These are phyloP conservation scores for Cryptosporidium xiaoi DNA, from an alignment of 169 alveolate genomes.

Conservation along the genomic window DNA sequence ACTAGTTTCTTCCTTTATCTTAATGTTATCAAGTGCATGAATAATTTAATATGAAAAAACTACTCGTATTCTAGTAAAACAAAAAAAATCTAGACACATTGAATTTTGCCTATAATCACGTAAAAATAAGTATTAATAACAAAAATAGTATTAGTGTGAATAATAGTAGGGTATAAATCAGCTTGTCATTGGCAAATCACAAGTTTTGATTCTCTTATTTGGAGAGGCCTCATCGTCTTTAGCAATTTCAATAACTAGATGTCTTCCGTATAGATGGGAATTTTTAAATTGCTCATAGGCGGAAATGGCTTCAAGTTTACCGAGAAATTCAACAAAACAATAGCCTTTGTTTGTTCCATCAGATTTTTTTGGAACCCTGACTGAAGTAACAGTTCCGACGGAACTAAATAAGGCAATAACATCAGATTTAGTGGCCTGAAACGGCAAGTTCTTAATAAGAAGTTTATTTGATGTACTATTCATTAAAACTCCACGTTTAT, in stretches of 20 bases:
- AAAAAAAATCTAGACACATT: too few species aligned
- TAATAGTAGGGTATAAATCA: too few species aligned
- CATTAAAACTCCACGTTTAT: slow-evolving; percentile 53
- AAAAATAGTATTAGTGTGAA: too few species aligned
- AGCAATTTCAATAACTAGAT: slow-evolving; percentile 89
- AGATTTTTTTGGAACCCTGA: slow-evolving; percentile 93
- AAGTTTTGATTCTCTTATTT: background rate
- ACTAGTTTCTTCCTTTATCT: background rate
- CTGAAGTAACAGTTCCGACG: slow-evolving; percentile 88
- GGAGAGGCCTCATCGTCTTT: slow-evolving; percentile 72
- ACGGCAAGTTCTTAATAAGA: slow-evolving; percentile 93
- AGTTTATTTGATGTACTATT: slow-evolving; percentile 84
- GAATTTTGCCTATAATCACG: too few species aligned
- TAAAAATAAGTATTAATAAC: too few species aligned
- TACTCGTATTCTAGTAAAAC: too few species aligned
- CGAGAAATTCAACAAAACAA: slow-evolving; percentile 92
- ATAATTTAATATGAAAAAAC: background rate
- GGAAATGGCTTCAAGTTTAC: slow-evolving; percentile 87
- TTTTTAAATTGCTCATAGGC: slow-evolving; percentile 91
- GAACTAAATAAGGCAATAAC: slow-evolving; percentile 88
- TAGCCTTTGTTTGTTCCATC: slow-evolving; percentile 91
- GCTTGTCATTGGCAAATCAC: background rate
- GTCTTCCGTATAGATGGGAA: slow-evolving; percentile 93
- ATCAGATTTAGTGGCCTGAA: slow-evolving; percentile 93
- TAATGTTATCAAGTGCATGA: background rate